These are phyloP conservation scores for Globomyces sp. DNA, from an alignment of 371 early-diverging fungal genomes.

Conservation along the genomic window DNA sequence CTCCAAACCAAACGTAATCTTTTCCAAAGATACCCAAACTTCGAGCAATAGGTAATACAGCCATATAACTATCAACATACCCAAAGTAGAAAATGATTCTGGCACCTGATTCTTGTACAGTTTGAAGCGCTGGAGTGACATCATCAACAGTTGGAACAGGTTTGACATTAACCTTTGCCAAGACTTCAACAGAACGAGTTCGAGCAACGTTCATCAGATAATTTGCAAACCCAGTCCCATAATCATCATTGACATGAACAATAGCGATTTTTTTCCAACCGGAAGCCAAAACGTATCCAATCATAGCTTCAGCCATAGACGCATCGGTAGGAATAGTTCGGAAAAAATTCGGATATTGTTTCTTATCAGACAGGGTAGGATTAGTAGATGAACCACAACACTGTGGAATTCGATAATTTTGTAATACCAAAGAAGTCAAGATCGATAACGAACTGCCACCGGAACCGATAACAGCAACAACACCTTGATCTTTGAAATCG, in stretches of 20 bases:
- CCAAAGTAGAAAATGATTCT: constrained; percentile 11
- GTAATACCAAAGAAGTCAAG: constrained; percentile 6
- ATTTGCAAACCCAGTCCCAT: background rate
- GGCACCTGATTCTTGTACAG: constrained; percentile 1
- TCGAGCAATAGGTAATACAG: background rate
- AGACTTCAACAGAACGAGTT: constrained; percentile 3
- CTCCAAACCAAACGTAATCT: constrained; percentile 2
- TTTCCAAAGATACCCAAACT: constrained; percentile 12
- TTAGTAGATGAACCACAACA: constrained; percentile 33
- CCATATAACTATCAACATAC: background rate
- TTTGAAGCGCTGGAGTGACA: background rate
- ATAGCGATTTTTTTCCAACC: constrained; percentile 18
- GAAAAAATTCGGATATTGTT: constrained; percentile 33
- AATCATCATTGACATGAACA: constrained; percentile 12
- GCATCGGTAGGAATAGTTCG: constrained; percentile 29
- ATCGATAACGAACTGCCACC: constrained; percentile 20
- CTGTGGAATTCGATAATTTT: background rate
- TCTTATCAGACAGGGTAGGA: constrained; percentile 18
- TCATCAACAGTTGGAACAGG: background rate
- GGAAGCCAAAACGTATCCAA: constrained; percentile 11
- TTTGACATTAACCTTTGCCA: background rate
- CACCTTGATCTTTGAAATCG: background rate
- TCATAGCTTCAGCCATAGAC: constrained; percentile 20
- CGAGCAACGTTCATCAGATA: background rate
- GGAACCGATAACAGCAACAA: constrained; percentile 25